phyloP scores from a whole-genome alignment of 441 rosid species.

The Caryocar brasiliense region DNA sequence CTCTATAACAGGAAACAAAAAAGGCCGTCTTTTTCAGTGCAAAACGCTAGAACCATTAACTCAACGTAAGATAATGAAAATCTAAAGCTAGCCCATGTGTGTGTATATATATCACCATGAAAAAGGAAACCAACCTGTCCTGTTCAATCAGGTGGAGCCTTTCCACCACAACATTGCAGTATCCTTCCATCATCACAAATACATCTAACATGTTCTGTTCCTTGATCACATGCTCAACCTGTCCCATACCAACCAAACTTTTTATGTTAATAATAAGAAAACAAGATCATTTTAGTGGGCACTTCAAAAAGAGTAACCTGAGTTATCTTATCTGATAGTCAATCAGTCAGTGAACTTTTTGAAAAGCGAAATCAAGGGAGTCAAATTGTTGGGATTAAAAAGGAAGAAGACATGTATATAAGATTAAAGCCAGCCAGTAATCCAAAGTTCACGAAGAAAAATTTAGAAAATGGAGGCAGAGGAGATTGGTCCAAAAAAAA shows the following conservation, averaged over 20 bases:
- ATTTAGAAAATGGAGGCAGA: neutral
- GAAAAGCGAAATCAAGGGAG: no score
- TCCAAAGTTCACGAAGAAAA: neutral
- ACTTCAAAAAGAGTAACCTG: no score
- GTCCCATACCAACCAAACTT: neutral
- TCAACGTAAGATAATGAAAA: no score
- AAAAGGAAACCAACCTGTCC: constrained; percentile 33
- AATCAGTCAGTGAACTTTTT: no score
- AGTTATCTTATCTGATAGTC: no score
- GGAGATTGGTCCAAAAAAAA: neutral
- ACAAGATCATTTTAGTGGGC: no score
- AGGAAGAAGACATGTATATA: no score
- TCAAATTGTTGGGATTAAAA: no score
- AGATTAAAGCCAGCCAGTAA: neutral
- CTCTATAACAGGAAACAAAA: constrained; percentile 21
- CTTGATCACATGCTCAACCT: constrained; percentile 66
- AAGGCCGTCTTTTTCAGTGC: no score
- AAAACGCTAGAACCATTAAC: no score
- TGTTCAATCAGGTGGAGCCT: constrained; percentile 58
- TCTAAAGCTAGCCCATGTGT: no score
- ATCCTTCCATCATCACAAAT: constrained; percentile 52
- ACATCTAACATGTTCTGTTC: constrained; percentile 71
- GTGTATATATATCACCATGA: no score
- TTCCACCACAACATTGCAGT: constrained; percentile 55
- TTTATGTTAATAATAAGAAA: neutral